Conservation (phyloP, 192 early-diverging fungal genomes). For the Dissophora globulifera region DNA sequence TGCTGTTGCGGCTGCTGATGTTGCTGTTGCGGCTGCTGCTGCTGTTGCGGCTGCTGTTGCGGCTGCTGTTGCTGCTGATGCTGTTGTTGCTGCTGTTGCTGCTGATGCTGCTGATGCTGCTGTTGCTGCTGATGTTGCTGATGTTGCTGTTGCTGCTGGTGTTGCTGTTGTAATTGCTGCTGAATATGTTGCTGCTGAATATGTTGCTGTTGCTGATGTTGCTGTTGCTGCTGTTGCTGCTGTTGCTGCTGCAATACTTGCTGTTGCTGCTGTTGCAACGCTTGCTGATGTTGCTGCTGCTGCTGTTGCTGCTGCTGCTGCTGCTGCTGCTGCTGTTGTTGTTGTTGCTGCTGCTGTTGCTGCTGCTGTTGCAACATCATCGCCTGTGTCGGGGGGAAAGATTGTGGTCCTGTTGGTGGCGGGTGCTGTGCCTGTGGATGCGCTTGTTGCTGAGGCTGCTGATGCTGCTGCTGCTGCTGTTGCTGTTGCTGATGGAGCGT, state of each 20-base stretch:
- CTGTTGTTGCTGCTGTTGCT: not conserved
- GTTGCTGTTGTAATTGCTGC: not conserved
- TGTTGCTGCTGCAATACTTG: not conserved
- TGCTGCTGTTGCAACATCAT: not conserved
- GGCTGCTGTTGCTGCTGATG: not conserved
- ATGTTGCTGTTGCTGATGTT: not conserved
- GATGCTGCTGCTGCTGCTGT: no score
- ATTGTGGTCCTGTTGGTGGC: not conserved
- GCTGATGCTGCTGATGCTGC: not conserved
- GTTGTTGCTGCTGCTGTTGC: not conserved
- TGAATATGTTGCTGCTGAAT: not conserved
- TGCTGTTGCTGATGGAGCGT: no score
- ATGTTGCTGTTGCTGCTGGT: no score
- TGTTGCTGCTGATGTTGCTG: no score
- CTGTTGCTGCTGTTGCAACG: not conserved
- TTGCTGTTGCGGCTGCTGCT: conserved; percentile 5
- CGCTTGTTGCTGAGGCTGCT: no score
- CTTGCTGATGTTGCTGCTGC: no score
- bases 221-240: not conserved
- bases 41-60: conserved; percentile 4
- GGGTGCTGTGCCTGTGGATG: not conserved
- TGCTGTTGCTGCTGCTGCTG: no score
- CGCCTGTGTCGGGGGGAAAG: not conserved
- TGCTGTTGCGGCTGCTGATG: conserved; percentile 6
- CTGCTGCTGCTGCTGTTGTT: no score